A percentile compares a stretch with the other conserved stretches of the same genome.
Evolutionary conservation across 75 land plant species (phyloP).

Genomic region (Chamaecyparis obtusa): DNA sequence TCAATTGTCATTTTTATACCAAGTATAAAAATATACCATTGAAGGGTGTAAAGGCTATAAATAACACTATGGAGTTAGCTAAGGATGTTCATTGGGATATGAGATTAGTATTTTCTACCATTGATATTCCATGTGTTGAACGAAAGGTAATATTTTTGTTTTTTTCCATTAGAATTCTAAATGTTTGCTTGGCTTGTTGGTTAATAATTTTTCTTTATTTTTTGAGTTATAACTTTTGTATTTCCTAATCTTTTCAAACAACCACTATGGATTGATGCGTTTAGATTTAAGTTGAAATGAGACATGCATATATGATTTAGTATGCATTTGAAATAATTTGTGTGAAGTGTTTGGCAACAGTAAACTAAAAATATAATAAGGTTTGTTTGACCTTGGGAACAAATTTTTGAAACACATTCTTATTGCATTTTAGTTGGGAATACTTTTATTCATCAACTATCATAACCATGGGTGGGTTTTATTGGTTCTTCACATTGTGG

Average conservation of each 20-base stretch:
- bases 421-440: neutral
- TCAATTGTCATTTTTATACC: neutral
- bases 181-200: neutral
- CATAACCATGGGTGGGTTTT: neutral
- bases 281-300: neutral
- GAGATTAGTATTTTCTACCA: slow-evolving; percentile 13
- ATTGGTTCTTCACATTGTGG: neutral
- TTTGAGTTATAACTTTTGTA: neutral
- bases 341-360: neutral
- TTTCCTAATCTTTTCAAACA: neutral
- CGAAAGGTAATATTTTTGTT: slow-evolving; percentile 3
- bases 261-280: neutral
- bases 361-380: neutral
- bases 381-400: neutral
- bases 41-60: neutral
- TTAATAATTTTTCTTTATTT: neutral
- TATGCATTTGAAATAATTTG: neutral
- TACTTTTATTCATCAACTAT: too few relatives aligned
- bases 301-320: neutral
- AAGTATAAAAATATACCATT: neutral
- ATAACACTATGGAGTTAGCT: neutral
- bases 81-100: slow-evolving; percentile 1
- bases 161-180: neutral
- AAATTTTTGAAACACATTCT: neutral
- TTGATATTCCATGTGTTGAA: slow-evolving; percentile 5